A percentile compares a stretch with the other conserved stretches of the same genome.
Conservation (phyloP, 164 flowering plant genomes). For the Amborella trichopoda region DNA sequence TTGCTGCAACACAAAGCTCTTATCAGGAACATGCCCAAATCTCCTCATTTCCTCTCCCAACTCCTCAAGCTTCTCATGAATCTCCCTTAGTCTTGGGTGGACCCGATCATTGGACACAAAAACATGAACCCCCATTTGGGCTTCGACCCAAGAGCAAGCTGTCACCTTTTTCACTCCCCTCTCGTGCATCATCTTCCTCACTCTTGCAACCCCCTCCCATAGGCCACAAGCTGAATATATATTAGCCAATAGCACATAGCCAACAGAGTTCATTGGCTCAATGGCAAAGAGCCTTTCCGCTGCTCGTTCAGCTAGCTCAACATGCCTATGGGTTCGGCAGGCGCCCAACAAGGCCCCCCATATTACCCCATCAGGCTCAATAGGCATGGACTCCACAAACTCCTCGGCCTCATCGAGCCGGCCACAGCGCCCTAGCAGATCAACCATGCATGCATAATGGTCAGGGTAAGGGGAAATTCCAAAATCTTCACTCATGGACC, state of each 20-base stretch:
- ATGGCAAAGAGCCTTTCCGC: slow-evolving; percentile 43
- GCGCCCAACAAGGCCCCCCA: slow-evolving; percentile 91
- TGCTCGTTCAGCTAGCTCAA: slow-evolving; percentile 62
- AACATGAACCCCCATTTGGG: not conserved
- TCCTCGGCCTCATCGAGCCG: slow-evolving; percentile 52
- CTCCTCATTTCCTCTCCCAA: not conserved
- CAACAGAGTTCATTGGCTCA: slow-evolving; percentile 56
- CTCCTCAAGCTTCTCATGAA: slow-evolving; percentile 2
- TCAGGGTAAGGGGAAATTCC: slow-evolving; percentile 50
- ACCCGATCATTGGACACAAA: slow-evolving; percentile 4
- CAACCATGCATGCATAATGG: slow-evolving; percentile 86
- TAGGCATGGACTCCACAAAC: slow-evolving; percentile 48
- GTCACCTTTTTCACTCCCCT: slow-evolving; percentile 6
- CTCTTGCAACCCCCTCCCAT: slow-evolving; percentile 38
- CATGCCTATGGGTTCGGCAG: slow-evolving; percentile 53
- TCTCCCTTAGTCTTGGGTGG: slow-evolving; percentile 1
- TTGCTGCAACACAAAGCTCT: not conserved
- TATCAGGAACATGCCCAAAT: slow-evolving; percentile 1
- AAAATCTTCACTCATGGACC: slow-evolving; percentile 40
- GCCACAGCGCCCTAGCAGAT: slow-evolving; percentile 79
- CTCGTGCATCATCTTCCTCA: slow-evolving; percentile 47
- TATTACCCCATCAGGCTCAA: slow-evolving; percentile 60
- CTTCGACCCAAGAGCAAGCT: not conserved
- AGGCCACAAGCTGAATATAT: slow-evolving; percentile 51
- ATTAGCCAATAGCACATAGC: slow-evolving; percentile 34